Evolutionary conservation across 306 rosid species (phyloP), one percentile per base, ranked within the genome.

Genomic region (Acacia crassicarpa): DNA sequence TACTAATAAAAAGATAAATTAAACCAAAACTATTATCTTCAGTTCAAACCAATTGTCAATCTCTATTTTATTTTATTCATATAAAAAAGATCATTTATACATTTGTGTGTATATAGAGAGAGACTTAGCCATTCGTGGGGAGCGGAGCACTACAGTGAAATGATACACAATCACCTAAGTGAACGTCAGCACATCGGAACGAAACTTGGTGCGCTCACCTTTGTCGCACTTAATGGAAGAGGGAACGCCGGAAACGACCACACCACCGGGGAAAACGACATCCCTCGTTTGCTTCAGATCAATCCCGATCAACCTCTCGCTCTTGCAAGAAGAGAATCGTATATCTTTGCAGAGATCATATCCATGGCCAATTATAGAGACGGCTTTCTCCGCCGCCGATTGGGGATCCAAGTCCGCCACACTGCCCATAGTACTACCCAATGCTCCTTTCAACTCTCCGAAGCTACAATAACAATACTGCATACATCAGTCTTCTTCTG

Each of bases 161-260:
- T 27, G 5, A 35, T 9, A 38, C 3, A 25, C 46, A 58, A 12
- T 66, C 27, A 87, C 94, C 95, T 90, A 94, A 80, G 67, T 89
- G 75, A 95, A 95, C 10, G 92, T 74, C 74, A 95, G 84, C 23
- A 91, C 90, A 80, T 90, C 97, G 48, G 99, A 93, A 35, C 89
- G 83, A 73, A 95, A 90, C 84, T 95, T 81, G 27, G 92, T 90
- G 44, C 91, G 91, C 79, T 95, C 99, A 72, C 99, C 99, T 78
- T 91, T 93, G 43, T 93, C 97, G 80, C 95, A 95, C 89, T 86
- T 93, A 76, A 95, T 90, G 58, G 97, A 85, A 3, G 82, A 67
- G 20, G 98, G 59, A 3, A 95, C 94, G 33, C 84, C 33, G 0
- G 87, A 81, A 0, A 95, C 89, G 67, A 89, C 84, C 65, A 88